Conservation (phyloP, 176 grass and related monocot genomes). For the Phragmites australis region DNA sequence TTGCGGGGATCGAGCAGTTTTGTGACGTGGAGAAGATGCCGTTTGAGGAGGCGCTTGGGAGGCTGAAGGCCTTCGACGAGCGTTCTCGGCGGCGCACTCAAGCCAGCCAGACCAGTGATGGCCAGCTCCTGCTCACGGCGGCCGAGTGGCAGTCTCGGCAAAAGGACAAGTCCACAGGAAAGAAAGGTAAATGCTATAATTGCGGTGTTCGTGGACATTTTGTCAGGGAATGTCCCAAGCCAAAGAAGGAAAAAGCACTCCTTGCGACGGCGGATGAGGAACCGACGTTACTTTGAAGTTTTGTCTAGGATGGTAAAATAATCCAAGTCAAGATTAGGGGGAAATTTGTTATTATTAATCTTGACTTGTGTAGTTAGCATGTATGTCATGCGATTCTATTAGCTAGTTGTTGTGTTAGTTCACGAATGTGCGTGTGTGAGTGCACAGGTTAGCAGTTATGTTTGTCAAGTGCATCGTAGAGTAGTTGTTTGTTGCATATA, state of each 20-base stretch:
- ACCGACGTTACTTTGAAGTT: background rate
- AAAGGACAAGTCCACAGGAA: background rate
- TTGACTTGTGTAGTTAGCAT: background rate
- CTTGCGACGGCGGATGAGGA: background rate
- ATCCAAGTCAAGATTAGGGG: background rate
- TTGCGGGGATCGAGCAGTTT: background rate
- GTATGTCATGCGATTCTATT: too few species aligned
- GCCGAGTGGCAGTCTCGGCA: background rate
- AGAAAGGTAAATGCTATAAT: background rate
- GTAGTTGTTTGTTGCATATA: too few species aligned
- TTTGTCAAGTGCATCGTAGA: too few species aligned
- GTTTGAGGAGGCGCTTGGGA: background rate
- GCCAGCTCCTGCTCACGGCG: background rate
- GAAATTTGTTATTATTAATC: background rate
- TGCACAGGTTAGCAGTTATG: too few species aligned
- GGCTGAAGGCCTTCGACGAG: background rate
- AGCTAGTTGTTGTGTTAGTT: too few species aligned
- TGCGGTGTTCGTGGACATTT: background rate
- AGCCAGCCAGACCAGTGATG: background rate
- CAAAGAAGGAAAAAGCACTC: background rate
- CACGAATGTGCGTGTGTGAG: too few species aligned
- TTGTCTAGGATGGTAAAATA: background rate
- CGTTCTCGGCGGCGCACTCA: background rate
- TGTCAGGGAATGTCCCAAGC: background rate
- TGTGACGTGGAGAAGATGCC: background rate